Conservation (phyloP, 2,329 filamentous ascomycete species). For the Sclerotinia minor region DNA sequence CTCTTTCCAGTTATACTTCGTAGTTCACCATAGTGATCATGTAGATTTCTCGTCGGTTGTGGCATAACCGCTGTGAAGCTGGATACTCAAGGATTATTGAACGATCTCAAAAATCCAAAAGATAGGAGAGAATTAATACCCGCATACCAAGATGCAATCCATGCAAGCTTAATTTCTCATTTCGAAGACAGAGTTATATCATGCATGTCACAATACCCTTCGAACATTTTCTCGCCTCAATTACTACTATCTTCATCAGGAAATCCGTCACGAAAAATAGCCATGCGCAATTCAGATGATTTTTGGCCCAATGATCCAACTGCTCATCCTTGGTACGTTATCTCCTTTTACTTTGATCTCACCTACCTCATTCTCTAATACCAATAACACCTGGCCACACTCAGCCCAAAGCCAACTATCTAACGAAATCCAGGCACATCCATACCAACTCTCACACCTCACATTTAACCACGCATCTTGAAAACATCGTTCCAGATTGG, state of each 20-base stretch:
- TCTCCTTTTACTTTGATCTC: neutral
- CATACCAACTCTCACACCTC: slow-evolving; percentile 28
- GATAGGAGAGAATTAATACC: slow-evolving; percentile 22
- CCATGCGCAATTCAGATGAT: slow-evolving; percentile 30
- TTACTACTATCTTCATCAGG: slow-evolving; percentile 22
- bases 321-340: slow-evolving; percentile 27
- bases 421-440: slow-evolving; percentile 23
- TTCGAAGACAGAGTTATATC: slow-evolving; percentile 28
- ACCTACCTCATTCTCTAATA: too few relatives aligned
- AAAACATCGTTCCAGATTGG: slow-evolving; percentile 25
- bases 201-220: slow-evolving; percentile 29
- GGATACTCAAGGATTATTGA: slow-evolving; percentile 28
- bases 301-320: slow-evolving; percentile 28
- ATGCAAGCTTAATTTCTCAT: slow-evolving; percentile 19
- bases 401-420: neutral
- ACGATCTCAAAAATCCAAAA: slow-evolving; percentile 12
- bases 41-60: slow-evolving; percentile 26
- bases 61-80: slow-evolving; percentile 27
- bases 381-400: too few relatives aligned
- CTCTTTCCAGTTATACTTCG: too few relatives aligned
- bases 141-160: slow-evolving; percentile 26
- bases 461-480: slow-evolving; percentile 26
- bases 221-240: slow-evolving; percentile 26
- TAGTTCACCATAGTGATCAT: neutral
- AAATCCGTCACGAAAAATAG: neutral